Evolutionary conservation across 2,329 filamentous ascomycete species (phyloP).

Genomic region (Fusarium sp.): DNA sequence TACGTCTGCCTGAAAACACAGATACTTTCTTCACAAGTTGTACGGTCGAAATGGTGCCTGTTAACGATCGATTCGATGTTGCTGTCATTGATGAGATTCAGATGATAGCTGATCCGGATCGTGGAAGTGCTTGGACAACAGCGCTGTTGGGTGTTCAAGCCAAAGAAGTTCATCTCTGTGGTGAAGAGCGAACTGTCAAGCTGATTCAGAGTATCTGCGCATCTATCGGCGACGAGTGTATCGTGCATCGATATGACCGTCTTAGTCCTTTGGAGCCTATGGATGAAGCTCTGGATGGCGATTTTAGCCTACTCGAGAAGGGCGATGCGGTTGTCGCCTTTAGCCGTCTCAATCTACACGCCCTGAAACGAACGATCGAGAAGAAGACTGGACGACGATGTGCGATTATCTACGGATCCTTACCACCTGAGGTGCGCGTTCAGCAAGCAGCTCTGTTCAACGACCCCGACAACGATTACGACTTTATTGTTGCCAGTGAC

Average conservation of each 20-base stretch:
- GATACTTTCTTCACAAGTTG: conserved; percentile 78
- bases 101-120: conserved; percentile 84
- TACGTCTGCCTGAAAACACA: conserved; percentile 71
- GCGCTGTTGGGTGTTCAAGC: conserved; percentile 89
- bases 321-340: conserved; percentile 94
- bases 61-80: conserved; percentile 75
- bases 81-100: conserved; percentile 99
- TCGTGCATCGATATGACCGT: conserved; percentile 85
- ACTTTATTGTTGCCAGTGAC: conserved; percentile 92
- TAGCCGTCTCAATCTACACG: conserved; percentile 83
- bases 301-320: conserved; percentile 77
- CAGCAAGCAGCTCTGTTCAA: conserved; percentile 95
- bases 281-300: conserved; percentile 68
- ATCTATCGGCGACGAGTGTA: conserved; percentile 81
- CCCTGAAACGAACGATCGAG: conserved; percentile 82
- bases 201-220: conserved; percentile 82
- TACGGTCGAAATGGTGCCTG: conserved; percentile 87
- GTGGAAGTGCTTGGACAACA: conserved; percentile 95
- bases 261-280: conserved; percentile 81
- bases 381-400: conserved; percentile 79
- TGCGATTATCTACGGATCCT: conserved; percentile 90
- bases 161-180: conserved; percentile 91
- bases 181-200: conserved; percentile 84
- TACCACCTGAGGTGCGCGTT: conserved; percentile 92
- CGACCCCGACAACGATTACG: conserved; percentile 93